Evolutionary conservation across 1,284 basidiomycete species (phyloP).

Genomic region (Cutaneotrichosporon sp.): DNA sequence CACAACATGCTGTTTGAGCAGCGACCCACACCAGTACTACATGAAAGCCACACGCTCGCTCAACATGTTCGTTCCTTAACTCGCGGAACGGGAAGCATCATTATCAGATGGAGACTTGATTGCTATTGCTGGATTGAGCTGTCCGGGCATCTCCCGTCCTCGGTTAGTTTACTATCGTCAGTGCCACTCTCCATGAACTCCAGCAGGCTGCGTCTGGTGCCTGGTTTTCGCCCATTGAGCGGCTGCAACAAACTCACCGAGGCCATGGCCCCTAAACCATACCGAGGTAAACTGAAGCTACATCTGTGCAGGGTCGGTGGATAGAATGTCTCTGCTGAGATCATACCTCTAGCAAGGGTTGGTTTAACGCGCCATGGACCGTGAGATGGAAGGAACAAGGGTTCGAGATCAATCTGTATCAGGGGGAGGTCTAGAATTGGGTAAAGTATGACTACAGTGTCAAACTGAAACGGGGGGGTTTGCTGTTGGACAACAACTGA

Average conservation of each 20-base stretch:
- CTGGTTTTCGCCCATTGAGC: neutral
- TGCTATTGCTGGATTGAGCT: no score
- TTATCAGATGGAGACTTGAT: no score
- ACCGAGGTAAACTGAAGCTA: neutral
- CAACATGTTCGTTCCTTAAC: no score
- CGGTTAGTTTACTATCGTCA: no score
- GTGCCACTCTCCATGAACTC: neutral
- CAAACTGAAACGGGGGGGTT: neutral
- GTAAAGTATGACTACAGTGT: neutral
- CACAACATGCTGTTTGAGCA: no score
- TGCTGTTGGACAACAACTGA: neutral
- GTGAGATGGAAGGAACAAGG: neutral
- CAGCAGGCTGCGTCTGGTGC: neutral
- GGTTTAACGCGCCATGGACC: neutral
- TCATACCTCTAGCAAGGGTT: neutral
- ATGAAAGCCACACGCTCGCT: no score
- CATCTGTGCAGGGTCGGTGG: neutral
- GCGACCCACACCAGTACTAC: no score
- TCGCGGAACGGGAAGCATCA: no score
- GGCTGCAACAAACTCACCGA: neutral
- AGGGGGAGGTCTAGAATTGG: no score
- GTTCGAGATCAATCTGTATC: neutral
- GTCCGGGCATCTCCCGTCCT: no score
- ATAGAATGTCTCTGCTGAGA: neutral
- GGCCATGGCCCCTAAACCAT: neutral